Conservation (phyloP, 179 eudicot genomes). For the Nepenthes alata region DNA sequence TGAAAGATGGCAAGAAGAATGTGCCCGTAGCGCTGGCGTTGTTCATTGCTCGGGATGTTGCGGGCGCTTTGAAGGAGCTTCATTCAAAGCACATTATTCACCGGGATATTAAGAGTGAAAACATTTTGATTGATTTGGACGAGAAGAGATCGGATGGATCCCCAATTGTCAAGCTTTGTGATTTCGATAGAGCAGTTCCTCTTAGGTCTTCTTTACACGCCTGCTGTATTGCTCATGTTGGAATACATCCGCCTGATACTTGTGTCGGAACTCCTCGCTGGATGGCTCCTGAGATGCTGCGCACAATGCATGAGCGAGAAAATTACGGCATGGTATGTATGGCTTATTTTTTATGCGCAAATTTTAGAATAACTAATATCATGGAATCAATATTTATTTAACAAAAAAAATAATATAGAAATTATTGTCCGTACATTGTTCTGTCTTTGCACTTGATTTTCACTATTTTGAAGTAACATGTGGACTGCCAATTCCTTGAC, state of each 20-base stretch:
- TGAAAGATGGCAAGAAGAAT: slow-evolving; percentile 55
- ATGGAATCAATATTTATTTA: too few species aligned
- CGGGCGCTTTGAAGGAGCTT: slow-evolving; percentile 67
- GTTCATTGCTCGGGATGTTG: slow-evolving; percentile 64
- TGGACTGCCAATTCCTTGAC: too few species aligned
- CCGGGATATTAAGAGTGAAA: slow-evolving; percentile 90
- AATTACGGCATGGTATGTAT: slow-evolving; percentile 70
- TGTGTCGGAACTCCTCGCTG: slow-evolving; percentile 96
- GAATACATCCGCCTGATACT: slow-evolving; percentile 66
- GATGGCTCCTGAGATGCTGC: slow-evolving; percentile 97
- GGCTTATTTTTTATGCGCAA: too few species aligned
- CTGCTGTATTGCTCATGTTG: slow-evolving; percentile 77
- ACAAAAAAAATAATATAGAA: too few species aligned
- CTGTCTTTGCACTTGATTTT: too few species aligned
- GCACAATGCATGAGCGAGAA: slow-evolving; percentile 42
- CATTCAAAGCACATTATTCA: slow-evolving; percentile 80
- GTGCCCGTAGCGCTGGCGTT: slow-evolving; percentile 40
- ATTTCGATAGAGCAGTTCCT: slow-evolving; percentile 84
- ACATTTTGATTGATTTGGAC: slow-evolving; percentile 63
- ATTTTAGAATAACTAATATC: too few species aligned
- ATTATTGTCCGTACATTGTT: too few species aligned
- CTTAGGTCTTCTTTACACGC: slow-evolving; percentile 58
- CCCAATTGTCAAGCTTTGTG: slow-evolving; percentile 76
- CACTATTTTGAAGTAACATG: too few species aligned
- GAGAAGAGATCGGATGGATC: slow-evolving; percentile 51